Evolutionary conservation across 2,329 filamentous ascomycete species (phyloP), one percentile per base, ranked within the genome.

Genomic region (Zymoseptoria ardabiliae): DNA sequence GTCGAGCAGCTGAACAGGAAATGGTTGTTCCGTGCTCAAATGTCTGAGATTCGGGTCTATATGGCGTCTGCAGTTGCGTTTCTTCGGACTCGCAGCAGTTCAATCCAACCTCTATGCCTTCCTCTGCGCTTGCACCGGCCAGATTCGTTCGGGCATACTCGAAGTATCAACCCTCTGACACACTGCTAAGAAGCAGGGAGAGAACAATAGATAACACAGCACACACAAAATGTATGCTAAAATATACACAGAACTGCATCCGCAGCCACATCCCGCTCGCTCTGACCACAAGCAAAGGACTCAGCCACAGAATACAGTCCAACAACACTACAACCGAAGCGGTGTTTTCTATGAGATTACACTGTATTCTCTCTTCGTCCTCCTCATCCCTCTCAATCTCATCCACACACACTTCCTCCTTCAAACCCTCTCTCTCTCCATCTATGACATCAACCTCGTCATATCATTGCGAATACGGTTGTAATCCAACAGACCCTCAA

Each of bases 401-500:
- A 48, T 45, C 50, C 23, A 19, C 51, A 53, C 22, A 53, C 19
- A n/a, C 9, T 13, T 23, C 13, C 35, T n/a, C 19, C 35, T 45
- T n/a, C n/a, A n/a, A n/a, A n/a, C 30, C 56, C 22, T 56, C 53
- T 28, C 56, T 45, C 58, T 48, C n/a, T 50, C 58, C 30, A 25
- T 61, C 66, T 75, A 76, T 65, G 74, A 76, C 68, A 75, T 63
- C 80, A 90, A 93, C 77, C 91, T 86, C 81, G 85, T 91, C 88
- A 94, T 94, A 75, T 94, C 91, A 76, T 85, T 86, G 75, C 91
- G 83, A 72, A 90, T 82, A 74, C 88, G 81, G 75, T 87, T 82
- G 81, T 94, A 95, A 76, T 93, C 82, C 63, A 86, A 74, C 67
- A 87, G 75, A 74, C 86, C 93, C 84, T 97, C 94, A 73, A 97